phyloP scores from a whole-genome alignment of 2,329 filamentous ascomycete genomes.

The Phialophora verrucosa region DNA sequence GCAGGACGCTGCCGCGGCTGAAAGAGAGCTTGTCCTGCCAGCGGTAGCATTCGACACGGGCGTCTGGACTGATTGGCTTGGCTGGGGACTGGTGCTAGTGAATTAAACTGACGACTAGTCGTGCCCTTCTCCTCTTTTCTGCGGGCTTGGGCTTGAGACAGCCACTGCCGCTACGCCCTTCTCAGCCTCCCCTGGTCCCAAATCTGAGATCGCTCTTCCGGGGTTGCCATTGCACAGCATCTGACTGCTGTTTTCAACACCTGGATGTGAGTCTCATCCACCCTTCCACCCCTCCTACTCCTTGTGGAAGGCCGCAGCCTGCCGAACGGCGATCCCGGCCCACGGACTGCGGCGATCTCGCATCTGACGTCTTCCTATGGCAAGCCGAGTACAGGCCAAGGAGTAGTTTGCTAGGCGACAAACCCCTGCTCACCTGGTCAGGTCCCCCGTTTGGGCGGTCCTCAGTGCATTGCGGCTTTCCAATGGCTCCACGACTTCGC shows the following conservation, averaged over 20 bases:
- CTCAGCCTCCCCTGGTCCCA: slow-evolving; percentile 17
- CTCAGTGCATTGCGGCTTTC: slow-evolving; percentile 9
- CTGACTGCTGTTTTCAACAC: slow-evolving; percentile 8
- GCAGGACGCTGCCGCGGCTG: slow-evolving; percentile 24
- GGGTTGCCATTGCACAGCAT: slow-evolving; percentile 22
- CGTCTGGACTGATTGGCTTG: slow-evolving; percentile 19
- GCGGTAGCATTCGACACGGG: background rate
- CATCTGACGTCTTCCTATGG: slow-evolving; percentile 31
- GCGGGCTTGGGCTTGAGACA: slow-evolving; percentile 13
- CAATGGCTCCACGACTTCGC: slow-evolving; percentile 18
- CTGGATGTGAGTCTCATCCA: slow-evolving; percentile 11
- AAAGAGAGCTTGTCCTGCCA: slow-evolving; percentile 11
- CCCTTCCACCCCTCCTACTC: slow-evolving; percentile 5
- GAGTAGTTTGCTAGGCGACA: slow-evolving; percentile 15
- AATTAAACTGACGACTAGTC: slow-evolving; percentile 21
- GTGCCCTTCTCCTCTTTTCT: slow-evolving; percentile 12
- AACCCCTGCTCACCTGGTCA: slow-evolving; percentile 31
- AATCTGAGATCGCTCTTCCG: slow-evolving; percentile 26
- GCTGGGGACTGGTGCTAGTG: slow-evolving; percentile 11
- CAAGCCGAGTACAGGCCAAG: slow-evolving; percentile 10
- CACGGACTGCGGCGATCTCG: slow-evolving; percentile 34
- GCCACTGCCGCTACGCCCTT: slow-evolving; percentile 23
- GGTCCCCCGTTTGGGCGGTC: slow-evolving; percentile 1
- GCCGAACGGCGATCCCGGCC: slow-evolving; percentile 33
- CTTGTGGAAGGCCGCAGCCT: slow-evolving; percentile 23